phyloP scores from a whole-genome alignment of 768 basidiomycete species.

The Serendipita sp. region DNA sequence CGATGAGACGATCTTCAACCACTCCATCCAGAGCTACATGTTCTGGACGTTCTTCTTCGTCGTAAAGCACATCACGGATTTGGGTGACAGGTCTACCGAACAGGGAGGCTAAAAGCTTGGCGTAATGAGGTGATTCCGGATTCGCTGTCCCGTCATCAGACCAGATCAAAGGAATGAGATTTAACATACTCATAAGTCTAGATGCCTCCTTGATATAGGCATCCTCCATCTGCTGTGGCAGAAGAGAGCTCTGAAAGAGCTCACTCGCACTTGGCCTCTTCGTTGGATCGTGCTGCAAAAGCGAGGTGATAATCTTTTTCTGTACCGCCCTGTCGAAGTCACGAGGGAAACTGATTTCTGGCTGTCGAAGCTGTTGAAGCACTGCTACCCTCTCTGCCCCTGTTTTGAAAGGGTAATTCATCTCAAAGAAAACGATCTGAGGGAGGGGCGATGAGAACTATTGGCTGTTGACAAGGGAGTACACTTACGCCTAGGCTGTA shows the following conservation, averaged over 20 bases:
- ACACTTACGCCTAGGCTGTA: slow-evolving; percentile 78
- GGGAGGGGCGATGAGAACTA: neutral
- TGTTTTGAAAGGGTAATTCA: slow-evolving; percentile 77
- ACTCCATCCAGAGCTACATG: slow-evolving; percentile 55
- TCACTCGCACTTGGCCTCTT: slow-evolving; percentile 71
- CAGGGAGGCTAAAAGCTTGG: slow-evolving; percentile 58
- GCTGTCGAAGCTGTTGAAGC: slow-evolving; percentile 61
- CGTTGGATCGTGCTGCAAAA: slow-evolving; percentile 68
- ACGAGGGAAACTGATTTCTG: slow-evolving; percentile 57
- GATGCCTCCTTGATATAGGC: slow-evolving; percentile 74
- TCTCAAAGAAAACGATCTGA: slow-evolving; percentile 93
- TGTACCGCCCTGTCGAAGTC: slow-evolving; percentile 56
- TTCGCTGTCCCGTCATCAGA: slow-evolving; percentile 33
- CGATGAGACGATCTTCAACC: slow-evolving; percentile 58
- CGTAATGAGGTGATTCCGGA: slow-evolving; percentile 66
- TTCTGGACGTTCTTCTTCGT: slow-evolving; percentile 49
- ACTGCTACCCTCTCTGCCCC: slow-evolving; percentile 73
- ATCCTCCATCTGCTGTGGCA: slow-evolving; percentile 67
- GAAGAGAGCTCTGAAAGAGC: slow-evolving; percentile 57
- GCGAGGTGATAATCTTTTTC: slow-evolving; percentile 67
- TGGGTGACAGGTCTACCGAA: slow-evolving; percentile 59
- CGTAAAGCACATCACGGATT: slow-evolving; percentile 57
- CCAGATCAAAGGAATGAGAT: neutral
- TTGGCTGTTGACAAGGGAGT: neutral
- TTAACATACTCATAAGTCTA: slow-evolving; percentile 49